Conservation (phyloP, 2,329 filamentous ascomycete genomes). For the Endoconidiophora laricicola region DNA sequence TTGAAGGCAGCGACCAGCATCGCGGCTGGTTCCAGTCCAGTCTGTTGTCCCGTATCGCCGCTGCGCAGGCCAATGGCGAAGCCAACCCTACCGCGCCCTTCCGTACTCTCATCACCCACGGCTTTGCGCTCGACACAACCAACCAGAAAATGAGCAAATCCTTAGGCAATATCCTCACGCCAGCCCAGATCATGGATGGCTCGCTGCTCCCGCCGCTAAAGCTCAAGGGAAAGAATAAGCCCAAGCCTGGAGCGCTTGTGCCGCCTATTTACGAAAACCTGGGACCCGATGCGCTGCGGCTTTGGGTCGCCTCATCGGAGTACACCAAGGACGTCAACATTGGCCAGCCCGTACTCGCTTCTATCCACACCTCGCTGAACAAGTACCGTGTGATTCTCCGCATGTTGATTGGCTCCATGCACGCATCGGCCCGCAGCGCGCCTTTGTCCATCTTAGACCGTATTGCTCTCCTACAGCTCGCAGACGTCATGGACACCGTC, state of each 20-base stretch:
- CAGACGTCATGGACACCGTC: conserved; percentile 47
- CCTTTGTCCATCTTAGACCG: conserved; percentile 48
- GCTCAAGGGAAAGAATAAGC: conserved; percentile 32
- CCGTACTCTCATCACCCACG: conserved; percentile 81
- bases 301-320: conserved; percentile 86
- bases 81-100: conserved; percentile 44
- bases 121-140: conserved; percentile 74
- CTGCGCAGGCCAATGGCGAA: neutral
- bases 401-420: conserved; percentile 68
- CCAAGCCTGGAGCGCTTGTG: conserved; percentile 15
- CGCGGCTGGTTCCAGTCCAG: conserved; percentile 98
- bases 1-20: conserved; percentile 92
- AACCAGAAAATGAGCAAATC: conserved; percentile 99
- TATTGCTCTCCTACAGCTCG: conserved; percentile 61
- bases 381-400: conserved; percentile 85
- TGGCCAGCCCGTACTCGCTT: conserved; percentile 58
- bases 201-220: conserved; percentile 56
- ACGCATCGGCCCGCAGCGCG: conserved; percentile 33
- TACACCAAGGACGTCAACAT: conserved; percentile 80
- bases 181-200: conserved; percentile 71
- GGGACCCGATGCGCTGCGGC: conserved; percentile 69
- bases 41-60: conserved; percentile 66
- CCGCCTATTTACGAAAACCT: conserved; percentile 45
- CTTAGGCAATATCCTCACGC: conserved; percentile 71
- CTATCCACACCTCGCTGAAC: conserved; percentile 58